phyloP scores from a whole-genome alignment of 352 stramenopile genomes.

The Pythium phragmiticola region DNA sequence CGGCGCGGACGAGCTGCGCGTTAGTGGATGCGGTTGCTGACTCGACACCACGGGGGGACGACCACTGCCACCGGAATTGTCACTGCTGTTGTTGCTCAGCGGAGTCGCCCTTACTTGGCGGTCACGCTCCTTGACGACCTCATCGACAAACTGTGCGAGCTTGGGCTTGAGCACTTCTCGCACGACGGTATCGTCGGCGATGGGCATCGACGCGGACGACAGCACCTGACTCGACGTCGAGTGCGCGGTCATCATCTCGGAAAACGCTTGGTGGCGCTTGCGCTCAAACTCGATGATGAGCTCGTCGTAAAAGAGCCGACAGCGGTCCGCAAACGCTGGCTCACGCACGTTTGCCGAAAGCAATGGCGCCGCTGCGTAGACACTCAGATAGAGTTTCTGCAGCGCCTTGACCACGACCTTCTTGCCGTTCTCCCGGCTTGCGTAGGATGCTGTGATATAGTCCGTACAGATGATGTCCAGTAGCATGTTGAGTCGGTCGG shows the following conservation, averaged over 20 bases:
- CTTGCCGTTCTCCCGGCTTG: conserved; percentile 82
- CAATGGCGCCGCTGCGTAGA: conserved; percentile 38
- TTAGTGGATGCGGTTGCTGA: too few species aligned
- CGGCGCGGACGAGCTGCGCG: too few species aligned
- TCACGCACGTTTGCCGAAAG: conserved; percentile 37
- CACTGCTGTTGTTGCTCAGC: neutral
- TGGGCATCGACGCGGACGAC: conserved; percentile 29
- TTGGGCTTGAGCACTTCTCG: conserved; percentile 71
- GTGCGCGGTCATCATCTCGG: conserved; percentile 13
- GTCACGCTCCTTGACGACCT: conserved; percentile 71
- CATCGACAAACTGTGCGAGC: conserved; percentile 73
- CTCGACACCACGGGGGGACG: too few species aligned
- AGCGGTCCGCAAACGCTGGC: conserved; percentile 47
- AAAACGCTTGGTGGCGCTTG: conserved; percentile 23
- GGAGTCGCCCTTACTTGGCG: conserved; percentile 23
- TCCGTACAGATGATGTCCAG: conserved; percentile 84
- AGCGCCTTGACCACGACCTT: conserved; percentile 74
- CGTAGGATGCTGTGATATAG: conserved; percentile 86
- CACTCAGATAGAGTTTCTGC: conserved; percentile 77
- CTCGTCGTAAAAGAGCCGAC: conserved; percentile 58
- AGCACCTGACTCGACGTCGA: conserved; percentile 11
- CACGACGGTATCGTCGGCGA: conserved; percentile 57
- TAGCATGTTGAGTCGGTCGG: conserved; percentile 79
- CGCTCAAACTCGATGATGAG: conserved; percentile 50
- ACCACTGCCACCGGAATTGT: too few species aligned